Evolutionary conservation across 1,284 basidiomycete genomes (phyloP).

Genomic region (Schizophyllum amplum): DNA sequence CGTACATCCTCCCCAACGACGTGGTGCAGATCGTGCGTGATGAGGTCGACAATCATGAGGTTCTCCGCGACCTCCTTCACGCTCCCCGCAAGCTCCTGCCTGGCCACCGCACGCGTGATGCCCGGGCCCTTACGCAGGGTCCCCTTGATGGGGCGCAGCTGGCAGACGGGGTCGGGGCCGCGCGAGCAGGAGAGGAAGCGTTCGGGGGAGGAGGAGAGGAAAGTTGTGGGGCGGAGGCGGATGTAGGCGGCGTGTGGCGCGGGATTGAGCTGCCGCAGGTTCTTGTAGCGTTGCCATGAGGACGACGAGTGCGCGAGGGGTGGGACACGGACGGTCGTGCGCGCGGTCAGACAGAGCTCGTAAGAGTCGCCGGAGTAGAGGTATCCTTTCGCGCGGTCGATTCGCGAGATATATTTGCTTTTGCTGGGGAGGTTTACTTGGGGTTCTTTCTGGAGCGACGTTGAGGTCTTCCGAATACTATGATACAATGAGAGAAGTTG

Average conservation of each 20-base stretch:
- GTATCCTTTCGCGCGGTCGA: slow-evolving; percentile 67
- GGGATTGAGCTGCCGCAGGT: slow-evolving; percentile 72
- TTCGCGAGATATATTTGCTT: slow-evolving; percentile 61
- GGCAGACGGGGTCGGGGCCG: slow-evolving; percentile 54
- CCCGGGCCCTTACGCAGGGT: slow-evolving; percentile 66
- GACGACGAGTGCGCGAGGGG: slow-evolving; percentile 32
- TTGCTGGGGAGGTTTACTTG: slow-evolving; percentile 45
- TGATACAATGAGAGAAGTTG: slow-evolving; percentile 1
- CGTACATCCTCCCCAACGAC: slow-evolving; percentile 70
- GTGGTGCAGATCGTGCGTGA: slow-evolving; percentile 84
- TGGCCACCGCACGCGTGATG: slow-evolving; percentile 56
- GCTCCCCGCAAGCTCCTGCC: slow-evolving; percentile 62
- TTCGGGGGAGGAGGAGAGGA: slow-evolving; percentile 84
- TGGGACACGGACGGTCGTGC: slow-evolving; percentile 45
- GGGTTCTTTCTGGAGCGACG: slow-evolving; percentile 9
- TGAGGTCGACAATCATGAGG: slow-evolving; percentile 97
- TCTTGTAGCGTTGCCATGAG: slow-evolving; percentile 69
- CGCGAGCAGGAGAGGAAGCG: slow-evolving; percentile 85
- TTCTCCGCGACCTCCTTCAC: slow-evolving; percentile 95
- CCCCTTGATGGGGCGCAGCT: slow-evolving; percentile 95
- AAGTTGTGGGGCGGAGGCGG: slow-evolving; percentile 57
- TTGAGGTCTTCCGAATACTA: slow-evolving; percentile 15
- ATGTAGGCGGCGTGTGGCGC: slow-evolving; percentile 89
- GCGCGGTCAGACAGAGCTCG: slow-evolving; percentile 89
- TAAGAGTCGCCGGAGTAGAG: slow-evolving; percentile 90